Base-by-base conservation (phyloP, 345 rosid species). In the Iberis pinnata region DNA sequence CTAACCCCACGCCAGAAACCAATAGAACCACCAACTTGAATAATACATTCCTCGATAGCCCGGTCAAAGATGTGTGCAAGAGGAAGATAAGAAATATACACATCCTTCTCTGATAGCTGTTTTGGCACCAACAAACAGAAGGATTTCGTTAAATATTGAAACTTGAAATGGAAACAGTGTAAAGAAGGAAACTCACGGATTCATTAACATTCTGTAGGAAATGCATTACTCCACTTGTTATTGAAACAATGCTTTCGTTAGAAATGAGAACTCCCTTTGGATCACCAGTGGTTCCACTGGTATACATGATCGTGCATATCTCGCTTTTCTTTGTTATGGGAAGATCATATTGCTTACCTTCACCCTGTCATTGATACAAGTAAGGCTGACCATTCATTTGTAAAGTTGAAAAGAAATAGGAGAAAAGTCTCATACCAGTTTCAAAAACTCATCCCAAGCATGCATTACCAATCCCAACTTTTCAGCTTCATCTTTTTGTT, bases 1-100 rank as follows among this genome's bases (percentile, higher is more conserved):
- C 94, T 88, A 65, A 93, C 99, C 95, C 99, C 97, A 64, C 80
- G 89, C 95, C 97, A 88, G 69, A 93, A 88, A 43, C 99, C 99
- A 64, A 88, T 88, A 29, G 87, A 64, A 61, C 88, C 99, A 58
- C 92, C 97, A 8, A 65, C 77, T 53, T 72, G 72, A 61, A 93
- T 84, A 70, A 88, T 83, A 31, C 75, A 63, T 72, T 93, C 99
- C 65, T 93, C 99, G 57, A 93, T 82, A 56, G 79, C 89, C 37
- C 97, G 83, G 68, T 93, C 99, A 68, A 93, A 93, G 58, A 93
- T 88, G 61, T 93, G 99, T 0, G 97, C 99, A 55, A 93, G 86
- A 50, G 99, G 99, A 76, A 93, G 99, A 70, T 80, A 93, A 26
- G 99, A 93, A 71, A 86, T 75, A 61, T 70, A 86, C 9, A 92